These are phyloP conservation scores for Hyphochytrium catenoides DNA, from an alignment of 352 stramenopile species.

Conservation along the genomic window DNA sequence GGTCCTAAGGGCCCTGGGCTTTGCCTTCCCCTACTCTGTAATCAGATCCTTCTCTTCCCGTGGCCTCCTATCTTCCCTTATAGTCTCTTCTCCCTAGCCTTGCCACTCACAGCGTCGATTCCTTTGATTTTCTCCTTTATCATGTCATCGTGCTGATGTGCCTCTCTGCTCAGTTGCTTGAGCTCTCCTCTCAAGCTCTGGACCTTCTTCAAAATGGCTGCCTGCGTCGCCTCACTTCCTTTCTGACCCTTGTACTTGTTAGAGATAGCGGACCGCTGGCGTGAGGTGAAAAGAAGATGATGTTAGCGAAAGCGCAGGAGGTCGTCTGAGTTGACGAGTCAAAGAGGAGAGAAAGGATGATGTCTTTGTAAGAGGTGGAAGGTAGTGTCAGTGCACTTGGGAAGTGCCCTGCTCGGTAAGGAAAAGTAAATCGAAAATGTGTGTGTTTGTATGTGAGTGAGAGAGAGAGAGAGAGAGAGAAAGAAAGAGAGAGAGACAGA, in stretches of 20 bases:
- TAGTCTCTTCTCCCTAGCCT: constrained; percentile 9
- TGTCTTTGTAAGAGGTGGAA: not conserved
- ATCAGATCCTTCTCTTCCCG: not conserved
- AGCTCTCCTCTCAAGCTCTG: constrained; percentile 46
- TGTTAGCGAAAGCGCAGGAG: constrained; percentile 4
- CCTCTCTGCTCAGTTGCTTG: too few relatives aligned
- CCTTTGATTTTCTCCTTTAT: too few relatives aligned
- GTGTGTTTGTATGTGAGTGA: too few relatives aligned
- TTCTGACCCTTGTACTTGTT: constrained; percentile 1
- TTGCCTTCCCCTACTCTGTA: constrained; percentile 7
- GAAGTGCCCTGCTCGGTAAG: not conserved
- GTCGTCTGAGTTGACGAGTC: constrained; percentile 6
- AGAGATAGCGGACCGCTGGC: constrained; percentile 19
- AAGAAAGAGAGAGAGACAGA: too few relatives aligned
- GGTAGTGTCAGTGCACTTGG: constrained; percentile 39
- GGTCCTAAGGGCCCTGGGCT: too few relatives aligned
- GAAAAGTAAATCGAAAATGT: too few relatives aligned
- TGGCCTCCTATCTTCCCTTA: not conserved
- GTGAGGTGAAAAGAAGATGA: not conserved
- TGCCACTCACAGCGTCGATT: not conserved
- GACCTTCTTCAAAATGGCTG: constrained; percentile 17
- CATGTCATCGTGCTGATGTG: too few relatives aligned
- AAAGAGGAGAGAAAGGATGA: constrained; percentile 1
- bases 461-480: too few relatives aligned
- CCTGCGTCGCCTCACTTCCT: constrained; percentile 10